Conservation (phyloP, 352 stramenopile genomes). For the Phytophthora cryptogea region DNA sequence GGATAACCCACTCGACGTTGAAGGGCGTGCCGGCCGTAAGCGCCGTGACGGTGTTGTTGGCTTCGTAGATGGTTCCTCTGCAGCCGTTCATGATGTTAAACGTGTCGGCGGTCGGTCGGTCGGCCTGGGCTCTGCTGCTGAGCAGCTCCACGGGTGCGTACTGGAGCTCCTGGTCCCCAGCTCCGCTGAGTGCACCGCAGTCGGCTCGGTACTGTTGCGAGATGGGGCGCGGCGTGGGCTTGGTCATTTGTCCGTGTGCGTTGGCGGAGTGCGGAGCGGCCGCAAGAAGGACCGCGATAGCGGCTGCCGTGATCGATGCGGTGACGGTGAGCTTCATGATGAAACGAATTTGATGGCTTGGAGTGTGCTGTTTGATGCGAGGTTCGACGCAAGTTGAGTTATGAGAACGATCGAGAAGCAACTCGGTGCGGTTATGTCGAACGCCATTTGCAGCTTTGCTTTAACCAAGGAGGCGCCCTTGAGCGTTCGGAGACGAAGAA, state of each 20-base stretch:
- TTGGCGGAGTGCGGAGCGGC: conserved; percentile 12
- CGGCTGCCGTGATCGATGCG: conserved; percentile 6
- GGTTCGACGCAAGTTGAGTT: conserved; percentile 10
- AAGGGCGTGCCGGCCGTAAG: conserved; percentile 48
- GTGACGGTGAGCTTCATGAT: conserved; percentile 28
- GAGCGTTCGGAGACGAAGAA: neutral
- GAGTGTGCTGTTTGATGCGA: neutral
- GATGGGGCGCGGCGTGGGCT: conserved; percentile 34
- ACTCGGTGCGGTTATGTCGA: neutral
- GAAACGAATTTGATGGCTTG: neutral
- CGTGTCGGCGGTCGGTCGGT: conserved; percentile 43
- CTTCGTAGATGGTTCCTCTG: conserved; percentile 60
- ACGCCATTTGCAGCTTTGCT: neutral
- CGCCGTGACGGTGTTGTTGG: conserved; percentile 44
- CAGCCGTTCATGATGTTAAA: conserved; percentile 75
- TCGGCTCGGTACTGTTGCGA: conserved; percentile 46
- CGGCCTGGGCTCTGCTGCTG: conserved; percentile 45
- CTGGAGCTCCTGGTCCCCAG: conserved; percentile 54
- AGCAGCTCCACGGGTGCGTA: conserved; percentile 62
- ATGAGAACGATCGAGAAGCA: conserved; percentile 1
- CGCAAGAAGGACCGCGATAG: conserved; percentile 9
- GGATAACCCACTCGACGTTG: conserved; percentile 54
- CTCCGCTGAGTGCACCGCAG: conserved; percentile 45
- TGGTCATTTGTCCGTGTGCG: conserved; percentile 45
- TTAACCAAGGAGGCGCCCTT: neutral